Percentiles rank a stretch among this genome's conserved stretches.
Evolutionary conservation across 306 rosid genomes (phyloP).

Genomic region (Nissolia schottii): DNA sequence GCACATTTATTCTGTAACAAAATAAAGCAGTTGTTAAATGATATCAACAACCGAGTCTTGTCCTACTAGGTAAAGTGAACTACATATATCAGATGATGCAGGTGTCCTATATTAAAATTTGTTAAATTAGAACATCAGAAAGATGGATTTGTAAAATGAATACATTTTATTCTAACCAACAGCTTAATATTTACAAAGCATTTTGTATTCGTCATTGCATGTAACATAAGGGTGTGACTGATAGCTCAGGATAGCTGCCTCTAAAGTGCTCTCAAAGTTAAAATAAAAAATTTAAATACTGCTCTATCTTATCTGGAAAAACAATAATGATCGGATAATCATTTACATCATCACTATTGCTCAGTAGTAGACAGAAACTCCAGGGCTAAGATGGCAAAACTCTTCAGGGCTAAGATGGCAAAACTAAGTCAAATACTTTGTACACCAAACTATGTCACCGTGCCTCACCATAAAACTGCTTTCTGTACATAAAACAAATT

Average conservation of each 20-base stretch:
- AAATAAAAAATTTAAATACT: conserved; percentile 7
- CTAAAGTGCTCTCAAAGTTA: neutral
- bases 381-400: conserved; percentile 19
- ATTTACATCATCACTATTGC: conserved; percentile 46
- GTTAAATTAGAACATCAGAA: neutral
- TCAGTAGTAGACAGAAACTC: conserved; percentile 25
- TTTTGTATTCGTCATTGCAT: neutral
- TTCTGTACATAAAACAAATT: conserved; percentile 27
- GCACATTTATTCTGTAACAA: neutral
- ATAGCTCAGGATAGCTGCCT: conserved; percentile 12
- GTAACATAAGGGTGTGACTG: neutral
- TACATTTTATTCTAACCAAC: conserved; percentile 16
- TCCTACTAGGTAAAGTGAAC: too few relatives aligned
- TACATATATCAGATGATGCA: too few relatives aligned
- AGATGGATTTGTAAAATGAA: neutral
- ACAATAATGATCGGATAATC: conserved; percentile 11
- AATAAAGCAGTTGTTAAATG: neutral
- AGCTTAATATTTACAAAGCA: conserved; percentile 35
- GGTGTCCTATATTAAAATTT: too few relatives aligned
- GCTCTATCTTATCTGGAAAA: conserved; percentile 16
- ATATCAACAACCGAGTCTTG: too few relatives aligned
- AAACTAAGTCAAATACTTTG: conserved; percentile 24
- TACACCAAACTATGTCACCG: conserved; percentile 30
- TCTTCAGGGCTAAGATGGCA: conserved; percentile 6
- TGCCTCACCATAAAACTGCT: conserved; percentile 26